Evolutionary conservation across 768 basidiomycete species (phyloP), one percentile per base, ranked within the genome.

Genomic region (Scleroderma bovista): DNA sequence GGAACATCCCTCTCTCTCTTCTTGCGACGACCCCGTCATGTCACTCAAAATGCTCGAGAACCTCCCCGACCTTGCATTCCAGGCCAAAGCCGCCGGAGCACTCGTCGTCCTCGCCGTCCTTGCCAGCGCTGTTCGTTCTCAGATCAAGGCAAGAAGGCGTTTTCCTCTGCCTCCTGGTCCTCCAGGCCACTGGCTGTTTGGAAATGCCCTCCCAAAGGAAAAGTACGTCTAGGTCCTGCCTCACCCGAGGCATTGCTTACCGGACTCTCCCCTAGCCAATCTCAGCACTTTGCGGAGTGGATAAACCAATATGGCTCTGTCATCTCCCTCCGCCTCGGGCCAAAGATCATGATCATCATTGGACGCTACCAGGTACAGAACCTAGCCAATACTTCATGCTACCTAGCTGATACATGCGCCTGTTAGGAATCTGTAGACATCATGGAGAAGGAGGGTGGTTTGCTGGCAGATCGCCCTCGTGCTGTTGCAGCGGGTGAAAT

Each of bases 371-470:
- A 79, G 60, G 68, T 67, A 12, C 53, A 53, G 8, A n/a, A 38
- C 13, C 6, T 3, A 2, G n/a, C 34, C 17, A 3, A 29, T 15
- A 7, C 6, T 24, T 2, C 23, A 8, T 11, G 16, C 17, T n/a
- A 13, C 17, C 22, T 2, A 39, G 12, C 20, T 1, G 39, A 34
- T 41, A 33, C 36, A 10, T n/a, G 20, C 10, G 20, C 32, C 6
- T 10, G 8, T 23, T 62, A 82, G 61, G 80, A 80, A 33, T 81
- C 82, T 0, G 72, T 82, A 0, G 81, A 84, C 19, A 76, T 84
- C 49, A 79, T 84, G 80, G 82, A 84, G 58, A 78, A 78, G 46
- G 78, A 83, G 54, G 81, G 82, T n/a, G 74, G 76, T 4, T 54
- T 69, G 4, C 63, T 78, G n/a, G 76, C 74, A 1, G 82, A 83